Evolutionary conservation across 257 asterid genomes (phyloP).

Genomic region (Solanum microdontum): DNA sequence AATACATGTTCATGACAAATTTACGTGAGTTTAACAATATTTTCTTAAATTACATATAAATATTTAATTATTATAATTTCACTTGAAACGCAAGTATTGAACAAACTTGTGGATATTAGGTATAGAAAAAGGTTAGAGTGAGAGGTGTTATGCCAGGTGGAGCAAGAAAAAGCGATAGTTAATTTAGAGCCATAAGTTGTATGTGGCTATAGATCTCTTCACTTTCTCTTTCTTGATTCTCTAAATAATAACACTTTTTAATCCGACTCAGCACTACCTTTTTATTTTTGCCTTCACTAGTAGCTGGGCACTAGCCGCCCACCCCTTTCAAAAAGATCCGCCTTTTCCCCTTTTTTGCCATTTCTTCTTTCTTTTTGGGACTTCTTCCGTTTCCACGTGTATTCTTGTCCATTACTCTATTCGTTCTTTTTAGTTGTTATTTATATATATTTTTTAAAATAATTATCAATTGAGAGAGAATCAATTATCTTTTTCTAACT

Average conservation of each 20-base stretch:
- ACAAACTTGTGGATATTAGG: neutral
- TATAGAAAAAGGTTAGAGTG: neutral
- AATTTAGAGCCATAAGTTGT: constrained; percentile 53
- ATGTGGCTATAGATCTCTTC: constrained; percentile 56
- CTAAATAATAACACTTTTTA: constrained; percentile 20
- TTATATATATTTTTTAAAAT: no score
- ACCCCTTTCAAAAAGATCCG: neutral
- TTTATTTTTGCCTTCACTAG: neutral
- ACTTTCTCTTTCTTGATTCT: constrained; percentile 25
- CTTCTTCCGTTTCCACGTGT: neutral
- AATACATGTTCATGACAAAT: no score
- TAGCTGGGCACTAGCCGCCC: neutral
- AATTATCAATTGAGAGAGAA: no score
- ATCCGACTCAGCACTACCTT: constrained; percentile 39
- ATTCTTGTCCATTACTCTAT: neutral
- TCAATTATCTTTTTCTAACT: neutral
- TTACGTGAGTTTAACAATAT: no score
- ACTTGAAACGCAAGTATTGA: neutral
- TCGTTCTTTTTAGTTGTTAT: no score
- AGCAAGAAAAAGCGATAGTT: constrained; percentile 22
- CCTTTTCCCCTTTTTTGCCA: constrained; percentile 19
- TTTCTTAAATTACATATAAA: no score
- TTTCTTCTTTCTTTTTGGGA: constrained; percentile 7
- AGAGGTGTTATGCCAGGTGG: constrained; percentile 35
- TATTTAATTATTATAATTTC: no score